phyloP scores from a whole-genome alignment of 148 eudicot species.

The Fagopyrum esculentum region DNA sequence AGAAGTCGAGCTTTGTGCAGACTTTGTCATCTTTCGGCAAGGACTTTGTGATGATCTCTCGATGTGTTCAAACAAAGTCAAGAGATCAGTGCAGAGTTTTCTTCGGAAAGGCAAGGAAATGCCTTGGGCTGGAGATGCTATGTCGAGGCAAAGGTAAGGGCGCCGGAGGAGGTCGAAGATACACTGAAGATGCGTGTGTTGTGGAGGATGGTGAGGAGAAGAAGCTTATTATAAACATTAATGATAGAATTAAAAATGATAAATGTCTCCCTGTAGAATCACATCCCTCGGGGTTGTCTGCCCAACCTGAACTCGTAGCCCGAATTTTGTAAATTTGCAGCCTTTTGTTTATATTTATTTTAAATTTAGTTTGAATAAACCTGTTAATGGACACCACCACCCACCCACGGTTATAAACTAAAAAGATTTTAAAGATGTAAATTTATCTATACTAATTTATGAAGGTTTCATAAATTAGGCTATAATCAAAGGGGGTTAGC shows the following conservation, averaged over 20 bases:
- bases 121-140: constrained; percentile 46
- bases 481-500: too few relatives aligned
- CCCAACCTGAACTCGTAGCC: neutral
- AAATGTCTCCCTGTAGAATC: constrained; percentile 7
- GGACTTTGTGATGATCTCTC: constrained; percentile 68
- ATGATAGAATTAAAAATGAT: neutral
- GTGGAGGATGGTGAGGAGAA: constrained; percentile 50
- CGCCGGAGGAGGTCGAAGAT: constrained; percentile 47
- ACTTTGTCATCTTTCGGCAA: constrained; percentile 66
- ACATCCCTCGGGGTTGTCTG: neutral
- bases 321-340: constrained; percentile 4
- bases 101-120: constrained; percentile 70
- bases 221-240: constrained; percentile 10
- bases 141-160: constrained; percentile 27
- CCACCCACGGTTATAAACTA: too few relatives aligned
- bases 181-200: constrained; percentile 52
- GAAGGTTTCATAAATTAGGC: too few relatives aligned
- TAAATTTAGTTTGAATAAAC: neutral
- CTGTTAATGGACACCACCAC: too few relatives aligned
- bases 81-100: constrained; percentile 69
- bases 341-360: neutral
- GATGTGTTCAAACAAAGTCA: constrained; percentile 51
- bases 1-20: constrained; percentile 57
- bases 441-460: too few relatives aligned
- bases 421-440: too few relatives aligned